Percentiles rank a stretch among this genome's conserved stretches.
phyloP scores from a whole-genome alignment of 2,329 filamentous ascomycete genomes.

The Cercospora berteroae region DNA sequence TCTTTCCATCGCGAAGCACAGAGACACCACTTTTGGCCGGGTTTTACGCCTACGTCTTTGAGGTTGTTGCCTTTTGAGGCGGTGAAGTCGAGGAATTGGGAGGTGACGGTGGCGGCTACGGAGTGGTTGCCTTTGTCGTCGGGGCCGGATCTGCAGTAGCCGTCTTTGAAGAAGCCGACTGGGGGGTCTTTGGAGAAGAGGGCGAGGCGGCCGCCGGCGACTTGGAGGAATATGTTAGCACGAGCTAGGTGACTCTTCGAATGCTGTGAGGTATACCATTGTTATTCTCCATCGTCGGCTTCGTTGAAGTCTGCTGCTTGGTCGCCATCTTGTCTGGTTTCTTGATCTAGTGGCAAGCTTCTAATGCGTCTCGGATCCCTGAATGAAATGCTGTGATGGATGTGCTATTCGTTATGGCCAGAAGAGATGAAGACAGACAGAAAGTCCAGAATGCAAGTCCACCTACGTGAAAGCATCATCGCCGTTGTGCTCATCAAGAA shows the following conservation, averaged over 20 bases:
- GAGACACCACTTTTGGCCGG: constrained; percentile 19
- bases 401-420: not conserved
- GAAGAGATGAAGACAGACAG: not conserved
- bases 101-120: constrained; percentile 22
- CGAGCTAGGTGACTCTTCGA: no score
- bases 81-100: constrained; percentile 21
- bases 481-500: not conserved
- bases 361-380: not conserved
- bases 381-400: not conserved
- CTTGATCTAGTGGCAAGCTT: not conserved
- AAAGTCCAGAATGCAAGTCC: not conserved
- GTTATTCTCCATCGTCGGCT: constrained; percentile 28
- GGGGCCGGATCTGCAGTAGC: constrained; percentile 20
- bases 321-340: constrained; percentile 11
- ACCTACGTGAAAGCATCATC: constrained; percentile 12
- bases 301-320: constrained; percentile 26
- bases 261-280: constrained; percentile 17
- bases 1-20: constrained; percentile 19
- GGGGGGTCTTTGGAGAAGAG: constrained; percentile 21
- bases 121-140: constrained; percentile 22
- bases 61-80: constrained; percentile 14
- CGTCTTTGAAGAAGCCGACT: constrained; percentile 22
- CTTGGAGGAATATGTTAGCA: constrained; percentile 3
- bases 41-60: constrained; percentile 7
- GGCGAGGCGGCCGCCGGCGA: constrained; percentile 21